Base-by-base conservation (phyloP, 306 rosid genomes). In the Quercus aquifolioides region DNA sequence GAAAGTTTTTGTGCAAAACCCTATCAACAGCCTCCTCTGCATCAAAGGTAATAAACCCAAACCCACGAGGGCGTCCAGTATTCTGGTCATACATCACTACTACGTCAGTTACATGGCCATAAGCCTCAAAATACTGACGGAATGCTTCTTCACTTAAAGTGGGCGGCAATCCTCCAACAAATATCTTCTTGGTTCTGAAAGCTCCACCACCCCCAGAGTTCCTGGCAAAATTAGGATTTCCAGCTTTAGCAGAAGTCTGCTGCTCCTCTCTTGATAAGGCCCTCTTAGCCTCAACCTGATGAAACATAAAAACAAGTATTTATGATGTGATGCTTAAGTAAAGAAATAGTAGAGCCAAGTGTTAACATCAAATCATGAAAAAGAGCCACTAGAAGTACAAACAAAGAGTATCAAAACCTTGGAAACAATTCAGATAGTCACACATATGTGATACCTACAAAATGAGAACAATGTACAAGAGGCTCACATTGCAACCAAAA, bases 211-310 rank as follows among this genome's bases (percentile, higher is more conserved):
- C 84, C 58, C 97, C 97, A 28, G 83, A 81, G 84, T 77, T 93
- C 84, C 92, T 86, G 23, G 78, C 74, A 83, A 91, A 80, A 83
- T 89, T 88, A 79, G 91, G 58, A 76, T 91, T 90, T 73, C 97
- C 97, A 73, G 79, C 30, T 83, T 96, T 92, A 23, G 88, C 88
- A 69, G 99, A 88, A 69, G 91, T 89, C 73, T 93, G 98, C 78
- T 96, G 99, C 72, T 96, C 99, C 86, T 96, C 99, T 84, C 99
- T 92, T 55, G 98, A 96, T 75, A 96, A 87, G 74, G 99, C 99
- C 88, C 88, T 90, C 90, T 96, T 96, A 75, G 96, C 97, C 88
- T 96, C 99, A 57, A 96, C 98, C 99, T 96, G 90, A 73, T 93
- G 88, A 76, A 87, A 84, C 33, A 79, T n/a, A 81, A 85, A 84